These are phyloP conservation scores for Bipolaris victoriae DNA, from an alignment of 2,329 filamentous ascomycete species.

Conservation along the genomic window DNA sequence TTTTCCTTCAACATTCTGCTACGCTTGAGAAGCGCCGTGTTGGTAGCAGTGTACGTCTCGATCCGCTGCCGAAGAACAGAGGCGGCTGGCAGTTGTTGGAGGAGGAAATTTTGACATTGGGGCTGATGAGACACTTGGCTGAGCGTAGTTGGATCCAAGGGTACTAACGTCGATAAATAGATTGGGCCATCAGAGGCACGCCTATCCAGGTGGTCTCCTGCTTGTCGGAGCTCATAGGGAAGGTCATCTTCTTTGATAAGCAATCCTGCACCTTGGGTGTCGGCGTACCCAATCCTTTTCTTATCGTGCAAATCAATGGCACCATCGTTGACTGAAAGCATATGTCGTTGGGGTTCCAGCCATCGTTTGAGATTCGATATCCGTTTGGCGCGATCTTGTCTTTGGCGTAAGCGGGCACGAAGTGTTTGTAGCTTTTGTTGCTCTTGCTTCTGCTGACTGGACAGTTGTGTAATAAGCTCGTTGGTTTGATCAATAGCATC, in stretches of 20 bases:
- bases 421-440: slow-evolving; percentile 75
- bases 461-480: slow-evolving; percentile 78
- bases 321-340: slow-evolving; percentile 55
- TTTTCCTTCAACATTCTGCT: slow-evolving; percentile 75
- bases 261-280: slow-evolving; percentile 46
- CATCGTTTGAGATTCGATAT: slow-evolving; percentile 79
- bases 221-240: slow-evolving; percentile 37
- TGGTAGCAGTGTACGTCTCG: slow-evolving; percentile 72
- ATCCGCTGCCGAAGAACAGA: slow-evolving; percentile 67
- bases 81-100: slow-evolving; percentile 28
- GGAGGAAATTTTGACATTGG: slow-evolving; percentile 16
- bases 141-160: slow-evolving; percentile 26
- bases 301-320: slow-evolving; percentile 51
- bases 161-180: slow-evolving; percentile 39
- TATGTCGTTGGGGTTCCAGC: slow-evolving; percentile 70
- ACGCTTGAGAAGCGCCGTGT: slow-evolving; percentile 69
- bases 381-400: slow-evolving; percentile 70
- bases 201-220: slow-evolving; percentile 35
- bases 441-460: slow-evolving; percentile 77
- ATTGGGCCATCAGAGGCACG: slow-evolving; percentile 39
- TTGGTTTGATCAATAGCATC: slow-evolving; percentile 82
- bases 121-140: slow-evolving; percentile 39
- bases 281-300: slow-evolving; percentile 55
- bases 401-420: slow-evolving; percentile 67
- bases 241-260: slow-evolving; percentile 37